Conservation (phyloP, 345 rosid genomes). For the Salix viminalis region DNA sequence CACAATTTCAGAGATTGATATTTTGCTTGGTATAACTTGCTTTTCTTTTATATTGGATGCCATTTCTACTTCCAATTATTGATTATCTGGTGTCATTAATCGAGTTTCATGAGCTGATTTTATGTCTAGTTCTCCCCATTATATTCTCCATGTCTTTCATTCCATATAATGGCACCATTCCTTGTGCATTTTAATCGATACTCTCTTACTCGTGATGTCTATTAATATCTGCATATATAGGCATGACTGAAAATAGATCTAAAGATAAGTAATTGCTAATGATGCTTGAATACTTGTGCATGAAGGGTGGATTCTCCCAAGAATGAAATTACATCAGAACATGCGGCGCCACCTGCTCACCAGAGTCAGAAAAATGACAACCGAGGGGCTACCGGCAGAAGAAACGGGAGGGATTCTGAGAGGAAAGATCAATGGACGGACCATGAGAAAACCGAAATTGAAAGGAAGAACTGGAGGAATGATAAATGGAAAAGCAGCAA, state of each 20-base stretch:
- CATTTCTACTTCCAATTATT: not conserved
- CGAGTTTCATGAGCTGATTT: not conserved
- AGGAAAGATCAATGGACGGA: conserved; percentile 7
- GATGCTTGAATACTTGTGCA: not conserved
- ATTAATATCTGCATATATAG: not conserved
- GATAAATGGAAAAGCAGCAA: conserved; percentile 14
- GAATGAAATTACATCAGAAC: conserved; percentile 14
- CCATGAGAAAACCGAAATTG: conserved; percentile 8
- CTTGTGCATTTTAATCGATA: not conserved
- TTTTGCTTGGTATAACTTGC: not conserved
- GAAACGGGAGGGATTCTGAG: conserved; percentile 14
- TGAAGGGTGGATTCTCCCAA: conserved; percentile 19
- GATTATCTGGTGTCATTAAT: not conserved
- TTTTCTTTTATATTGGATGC: not conserved
- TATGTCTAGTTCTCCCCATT: not conserved
- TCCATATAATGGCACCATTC: not conserved
- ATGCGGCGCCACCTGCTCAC: not conserved
- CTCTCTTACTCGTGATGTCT: not conserved
- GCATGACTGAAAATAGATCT: not conserved
- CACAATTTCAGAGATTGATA: not conserved
- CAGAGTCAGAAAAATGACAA: not conserved
- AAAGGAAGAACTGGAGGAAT: conserved; percentile 11
- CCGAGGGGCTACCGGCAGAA: conserved; percentile 4
- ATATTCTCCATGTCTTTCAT: not conserved
- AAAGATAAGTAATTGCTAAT: not conserved